Evolutionary conservation across 495 filamentous ascomycete genomes (phyloP).

Genomic region (Aspergillus asperescens): DNA sequence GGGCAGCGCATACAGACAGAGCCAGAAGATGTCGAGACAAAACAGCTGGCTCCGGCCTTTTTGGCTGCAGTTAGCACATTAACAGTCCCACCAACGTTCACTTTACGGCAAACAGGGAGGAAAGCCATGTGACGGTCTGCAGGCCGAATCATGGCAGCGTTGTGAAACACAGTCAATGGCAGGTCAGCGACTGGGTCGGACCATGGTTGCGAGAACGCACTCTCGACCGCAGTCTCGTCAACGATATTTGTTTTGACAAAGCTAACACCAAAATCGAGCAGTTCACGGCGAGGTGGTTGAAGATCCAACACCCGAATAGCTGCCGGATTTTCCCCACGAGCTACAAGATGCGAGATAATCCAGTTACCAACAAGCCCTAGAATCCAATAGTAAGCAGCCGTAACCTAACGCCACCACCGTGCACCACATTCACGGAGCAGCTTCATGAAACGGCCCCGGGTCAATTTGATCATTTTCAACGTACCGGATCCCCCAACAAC

Average conservation of each 20-base stretch:
- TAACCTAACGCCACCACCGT: constrained; percentile 50
- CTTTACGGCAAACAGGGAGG: constrained; percentile 42
- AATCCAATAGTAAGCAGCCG: constrained; percentile 19
- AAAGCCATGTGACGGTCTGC: constrained; percentile 43
- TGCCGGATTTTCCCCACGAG: constrained; percentile 48
- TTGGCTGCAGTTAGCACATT: constrained; percentile 47
- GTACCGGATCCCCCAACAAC: constrained; percentile 54
- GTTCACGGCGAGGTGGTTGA: constrained; percentile 32
- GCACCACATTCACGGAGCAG: constrained; percentile 37
- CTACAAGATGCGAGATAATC: constrained; percentile 49
- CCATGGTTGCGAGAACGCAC: constrained; percentile 50
- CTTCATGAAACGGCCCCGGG: constrained; percentile 28
- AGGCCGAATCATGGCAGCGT: constrained; percentile 47
- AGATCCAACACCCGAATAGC: constrained; percentile 54
- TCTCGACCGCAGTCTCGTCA: constrained; percentile 37
- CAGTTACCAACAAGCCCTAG: constrained; percentile 53
- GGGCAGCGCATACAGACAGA: constrained; percentile 42
- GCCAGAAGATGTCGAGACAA: constrained; percentile 53
- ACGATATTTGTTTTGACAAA: constrained; percentile 51
- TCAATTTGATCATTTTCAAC: constrained; percentile 18
- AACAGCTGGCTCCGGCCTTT: constrained; percentile 43
- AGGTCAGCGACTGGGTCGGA: constrained; percentile 34
- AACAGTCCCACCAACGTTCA: constrained; percentile 51
- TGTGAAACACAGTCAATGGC: constrained; percentile 55
- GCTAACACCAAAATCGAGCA: constrained; percentile 38